Conservation (phyloP, 441 rosid species). For the Lepidium campestre region DNA sequence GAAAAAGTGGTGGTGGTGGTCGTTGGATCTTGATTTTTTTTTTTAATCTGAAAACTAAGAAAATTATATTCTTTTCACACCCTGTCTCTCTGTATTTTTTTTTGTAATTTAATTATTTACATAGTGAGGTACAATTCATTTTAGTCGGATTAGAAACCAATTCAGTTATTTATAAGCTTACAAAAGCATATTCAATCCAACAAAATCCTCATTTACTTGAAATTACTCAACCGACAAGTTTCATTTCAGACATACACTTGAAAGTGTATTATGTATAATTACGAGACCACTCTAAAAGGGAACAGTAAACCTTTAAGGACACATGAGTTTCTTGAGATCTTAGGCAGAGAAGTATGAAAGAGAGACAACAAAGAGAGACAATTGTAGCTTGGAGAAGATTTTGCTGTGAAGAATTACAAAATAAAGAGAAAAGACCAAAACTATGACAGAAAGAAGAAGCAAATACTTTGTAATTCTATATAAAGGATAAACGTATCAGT, state of each 20-base stretch:
- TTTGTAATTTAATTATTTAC: background rate
- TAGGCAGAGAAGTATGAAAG: slow-evolving; percentile 2
- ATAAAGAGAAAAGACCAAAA: background rate
- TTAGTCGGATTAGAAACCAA: background rate
- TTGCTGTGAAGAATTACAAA: slow-evolving; percentile 23
- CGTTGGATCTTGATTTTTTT: background rate
- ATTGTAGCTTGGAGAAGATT: background rate
- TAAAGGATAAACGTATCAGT: slow-evolving; percentile 25
- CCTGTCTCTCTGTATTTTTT: background rate
- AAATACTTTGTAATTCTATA: slow-evolving; percentile 22
- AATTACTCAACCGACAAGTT: background rate
- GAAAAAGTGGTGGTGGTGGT: slow-evolving; percentile 3
- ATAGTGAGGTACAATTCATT: background rate
- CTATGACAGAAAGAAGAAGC: slow-evolving; percentile 18
- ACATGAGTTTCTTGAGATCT: slow-evolving; percentile 7
- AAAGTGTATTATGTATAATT: background rate
- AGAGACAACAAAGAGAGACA: slow-evolving; percentile 18
- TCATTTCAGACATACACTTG: background rate
- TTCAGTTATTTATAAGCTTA: no score
- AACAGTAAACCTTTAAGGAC: background rate
- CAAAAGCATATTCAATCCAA: no score
- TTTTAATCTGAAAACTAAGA: background rate
- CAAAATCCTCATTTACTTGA: no score
- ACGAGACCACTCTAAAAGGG: background rate
- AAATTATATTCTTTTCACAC: background rate